Conservation (phyloP, 768 basidiomycete species). For the Tylopilus intermedius region DNA sequence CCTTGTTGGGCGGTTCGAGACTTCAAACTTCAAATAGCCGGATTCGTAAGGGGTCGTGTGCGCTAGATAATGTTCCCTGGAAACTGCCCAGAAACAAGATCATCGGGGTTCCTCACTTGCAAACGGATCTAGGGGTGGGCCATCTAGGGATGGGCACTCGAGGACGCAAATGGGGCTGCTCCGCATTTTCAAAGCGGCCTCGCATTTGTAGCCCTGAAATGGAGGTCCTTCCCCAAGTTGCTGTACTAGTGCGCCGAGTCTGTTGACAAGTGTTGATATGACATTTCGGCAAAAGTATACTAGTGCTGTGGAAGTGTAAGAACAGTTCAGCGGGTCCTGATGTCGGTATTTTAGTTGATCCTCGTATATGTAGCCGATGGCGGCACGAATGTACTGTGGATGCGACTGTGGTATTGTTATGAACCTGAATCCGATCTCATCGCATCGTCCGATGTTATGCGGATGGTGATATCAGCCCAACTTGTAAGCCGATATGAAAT, state of each 20-base stretch:
- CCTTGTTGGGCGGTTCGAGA: background rate
- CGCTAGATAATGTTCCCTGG: background rate
- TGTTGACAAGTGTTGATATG: background rate
- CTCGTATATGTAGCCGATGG: background rate
- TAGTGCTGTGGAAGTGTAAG: background rate
- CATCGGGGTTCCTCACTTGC: background rate
- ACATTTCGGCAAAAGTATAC: background rate
- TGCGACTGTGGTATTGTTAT: background rate
- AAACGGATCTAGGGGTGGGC: background rate
- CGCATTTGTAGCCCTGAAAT: too few species aligned
- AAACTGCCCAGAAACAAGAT: background rate
- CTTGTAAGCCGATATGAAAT: conserved; percentile 5
- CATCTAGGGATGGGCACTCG: background rate
- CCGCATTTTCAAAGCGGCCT: background rate
- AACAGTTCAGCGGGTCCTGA: background rate
- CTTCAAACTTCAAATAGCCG: background rate
- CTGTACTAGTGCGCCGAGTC: too few species aligned
- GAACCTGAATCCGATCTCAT: background rate
- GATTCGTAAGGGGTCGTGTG: background rate
- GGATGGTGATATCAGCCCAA: conserved; percentile 6
- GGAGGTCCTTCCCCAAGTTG: too few species aligned
- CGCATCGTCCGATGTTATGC: conserved; percentile 5
- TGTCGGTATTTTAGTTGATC: background rate
- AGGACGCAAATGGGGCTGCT: background rate
- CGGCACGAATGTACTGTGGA: background rate